Evolutionary conservation across 208 protist species (phyloP).

Genomic region (Leishmania tropica): DNA sequence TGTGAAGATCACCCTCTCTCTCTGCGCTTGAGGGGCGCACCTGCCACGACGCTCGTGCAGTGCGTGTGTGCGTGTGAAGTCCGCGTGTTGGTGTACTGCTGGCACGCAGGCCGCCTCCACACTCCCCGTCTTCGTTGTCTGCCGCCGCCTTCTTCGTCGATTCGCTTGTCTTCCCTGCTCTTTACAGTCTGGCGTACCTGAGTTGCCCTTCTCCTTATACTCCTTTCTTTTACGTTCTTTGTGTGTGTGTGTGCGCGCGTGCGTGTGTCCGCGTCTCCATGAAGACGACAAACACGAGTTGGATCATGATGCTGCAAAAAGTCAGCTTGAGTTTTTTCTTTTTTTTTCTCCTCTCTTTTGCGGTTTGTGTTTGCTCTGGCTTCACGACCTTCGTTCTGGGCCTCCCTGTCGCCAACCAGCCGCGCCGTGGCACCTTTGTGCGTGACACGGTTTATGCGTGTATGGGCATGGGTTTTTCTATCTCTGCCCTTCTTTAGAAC

Average conservation of each 20-base stretch:
- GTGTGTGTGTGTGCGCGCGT: neutral
- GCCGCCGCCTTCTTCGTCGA: neutral
- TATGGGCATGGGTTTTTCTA: neutral
- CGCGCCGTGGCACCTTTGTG: neutral
- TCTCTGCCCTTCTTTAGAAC: neutral
- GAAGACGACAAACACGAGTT: neutral
- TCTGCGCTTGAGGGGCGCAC: neutral
- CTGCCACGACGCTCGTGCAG: neutral
- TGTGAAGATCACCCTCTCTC: neutral
- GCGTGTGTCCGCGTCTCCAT: conserved; percentile 5
- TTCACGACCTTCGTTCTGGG: neutral
- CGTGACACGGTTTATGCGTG: neutral
- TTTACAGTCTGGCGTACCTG: neutral
- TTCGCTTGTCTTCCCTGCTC: neutral
- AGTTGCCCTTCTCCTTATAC: neutral
- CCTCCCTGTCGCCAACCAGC: neutral
- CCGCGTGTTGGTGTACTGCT: neutral
- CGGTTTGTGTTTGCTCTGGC: neutral
- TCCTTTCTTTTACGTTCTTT: conserved; percentile 11
- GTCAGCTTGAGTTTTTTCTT: neutral
- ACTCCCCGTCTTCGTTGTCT: neutral
- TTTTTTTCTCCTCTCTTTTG: neutral
- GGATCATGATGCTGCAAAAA: neutral
- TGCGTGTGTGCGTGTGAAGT: neutral
- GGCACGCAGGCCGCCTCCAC: neutral